Evolutionary conservation across 176 grass and related monocot genomes (phyloP).

Genomic region (Poa pratensis): DNA sequence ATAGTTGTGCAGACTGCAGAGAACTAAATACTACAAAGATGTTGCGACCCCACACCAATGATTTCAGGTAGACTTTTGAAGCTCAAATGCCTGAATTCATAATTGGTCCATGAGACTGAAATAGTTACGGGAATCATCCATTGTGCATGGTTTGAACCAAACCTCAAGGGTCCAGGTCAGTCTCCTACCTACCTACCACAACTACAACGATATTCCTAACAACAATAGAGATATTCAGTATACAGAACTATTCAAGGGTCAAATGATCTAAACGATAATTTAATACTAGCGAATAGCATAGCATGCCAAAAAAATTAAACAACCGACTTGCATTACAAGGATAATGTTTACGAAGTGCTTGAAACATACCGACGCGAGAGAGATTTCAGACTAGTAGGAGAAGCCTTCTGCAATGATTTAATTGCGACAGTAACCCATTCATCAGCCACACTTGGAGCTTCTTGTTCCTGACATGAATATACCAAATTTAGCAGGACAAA

Average conservation of each 20-base stretch:
- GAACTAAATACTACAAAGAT: conserved; percentile 28
- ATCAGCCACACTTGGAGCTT: conserved; percentile 51
- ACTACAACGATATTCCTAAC: conserved; percentile 16
- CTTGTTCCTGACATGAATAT: conserved; percentile 66
- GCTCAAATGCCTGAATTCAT: neutral
- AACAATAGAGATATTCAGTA: conserved; percentile 14
- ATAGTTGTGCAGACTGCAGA: neutral
- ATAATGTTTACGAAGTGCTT: conserved; percentile 25
- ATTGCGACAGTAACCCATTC: conserved; percentile 69
- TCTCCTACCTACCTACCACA: conserved; percentile 4
- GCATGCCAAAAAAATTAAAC: neutral
- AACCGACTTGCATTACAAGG: neutral
- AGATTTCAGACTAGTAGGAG: conserved; percentile 89
- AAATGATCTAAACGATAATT: conserved; percentile 8
- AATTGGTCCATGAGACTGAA: neutral
- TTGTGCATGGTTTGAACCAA: neutral
- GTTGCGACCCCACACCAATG: neutral
- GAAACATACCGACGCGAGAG: conserved; percentile 73
- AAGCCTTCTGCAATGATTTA: conserved; percentile 77
- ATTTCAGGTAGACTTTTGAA: neutral
- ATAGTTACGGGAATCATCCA: neutral
- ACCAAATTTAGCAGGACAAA: conserved; percentile 43
- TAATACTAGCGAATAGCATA: neutral
- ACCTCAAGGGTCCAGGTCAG: neutral
- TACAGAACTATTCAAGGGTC: neutral